These are phyloP conservation scores for Cryptosporidium sp. DNA, from an alignment of 169 alveolate species.

Conservation along the genomic window DNA sequence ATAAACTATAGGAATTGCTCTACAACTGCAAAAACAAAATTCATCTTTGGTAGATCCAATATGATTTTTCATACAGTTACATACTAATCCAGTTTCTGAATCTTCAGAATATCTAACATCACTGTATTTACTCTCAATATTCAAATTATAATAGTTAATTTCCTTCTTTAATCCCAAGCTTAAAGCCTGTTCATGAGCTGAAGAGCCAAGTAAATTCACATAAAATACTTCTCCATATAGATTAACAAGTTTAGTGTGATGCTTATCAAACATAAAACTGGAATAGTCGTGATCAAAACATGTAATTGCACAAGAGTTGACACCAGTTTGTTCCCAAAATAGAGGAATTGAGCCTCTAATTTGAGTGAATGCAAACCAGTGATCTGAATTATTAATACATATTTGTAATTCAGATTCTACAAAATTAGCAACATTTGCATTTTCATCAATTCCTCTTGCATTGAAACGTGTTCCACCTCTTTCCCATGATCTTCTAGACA, in stretches of 20 bases:
- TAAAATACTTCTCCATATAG: constrained; percentile 52
- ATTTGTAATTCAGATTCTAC: constrained; percentile 94
- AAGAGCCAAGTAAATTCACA: constrained; percentile 58
- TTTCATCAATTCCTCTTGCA: constrained; percentile 95
- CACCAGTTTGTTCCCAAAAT: constrained; percentile 95
- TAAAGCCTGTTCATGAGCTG: constrained; percentile 57
- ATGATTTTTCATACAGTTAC: neutral
- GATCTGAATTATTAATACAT: constrained; percentile 80
- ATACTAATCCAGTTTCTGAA: constrained; percentile 45
- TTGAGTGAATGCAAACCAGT: constrained; percentile 84
- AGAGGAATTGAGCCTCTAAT: constrained; percentile 97
- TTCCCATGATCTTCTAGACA: constrained; percentile 90
- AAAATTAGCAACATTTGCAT: constrained; percentile 95
- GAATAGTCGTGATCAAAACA: constrained; percentile 57
- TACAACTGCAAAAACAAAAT: constrained; percentile 45
- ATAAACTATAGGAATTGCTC: constrained; percentile 50
- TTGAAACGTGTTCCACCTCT: constrained; percentile 94
- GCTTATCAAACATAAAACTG: constrained; percentile 35
- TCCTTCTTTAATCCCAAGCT: constrained; percentile 46
- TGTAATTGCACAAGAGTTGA: constrained; percentile 80
- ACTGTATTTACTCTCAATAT: constrained; percentile 78
- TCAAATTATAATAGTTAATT: constrained; percentile 80
- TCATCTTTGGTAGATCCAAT: neutral
- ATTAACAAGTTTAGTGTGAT: constrained; percentile 15
- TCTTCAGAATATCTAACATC: constrained; percentile 25